Evolutionary conservation across 805 yeast species (phyloP).

Genomic region (Cephaloascus albidus): DNA sequence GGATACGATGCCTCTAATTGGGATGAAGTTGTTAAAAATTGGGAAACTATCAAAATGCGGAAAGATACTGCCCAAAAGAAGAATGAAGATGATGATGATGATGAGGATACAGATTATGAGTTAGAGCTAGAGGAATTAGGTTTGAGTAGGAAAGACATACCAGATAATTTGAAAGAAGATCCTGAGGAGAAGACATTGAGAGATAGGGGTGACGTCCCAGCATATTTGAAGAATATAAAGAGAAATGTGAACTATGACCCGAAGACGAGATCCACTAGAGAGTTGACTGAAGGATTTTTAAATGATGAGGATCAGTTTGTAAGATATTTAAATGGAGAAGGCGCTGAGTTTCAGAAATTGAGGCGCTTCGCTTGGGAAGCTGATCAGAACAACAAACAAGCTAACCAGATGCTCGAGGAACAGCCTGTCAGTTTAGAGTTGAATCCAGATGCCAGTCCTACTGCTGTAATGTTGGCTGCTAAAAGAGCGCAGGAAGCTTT

Average conservation of each 20-base stretch:
- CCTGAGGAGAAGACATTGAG: constrained; percentile 39
- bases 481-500: constrained; percentile 20
- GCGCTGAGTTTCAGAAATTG: constrained; percentile 37
- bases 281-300: constrained; percentile 18
- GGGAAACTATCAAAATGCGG: constrained; percentile 27
- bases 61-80: constrained; percentile 1
- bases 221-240: constrained; percentile 45
- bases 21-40: constrained; percentile 34
- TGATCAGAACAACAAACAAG: constrained; percentile 14
- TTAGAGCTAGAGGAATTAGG: constrained; percentile 27
- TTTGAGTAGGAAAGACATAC: constrained; percentile 15
- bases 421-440: constrained; percentile 10
- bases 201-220: constrained; percentile 70
- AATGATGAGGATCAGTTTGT: constrained; percentile 40
- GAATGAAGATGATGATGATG: constrained; percentile 4
- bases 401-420: too few relatives aligned
- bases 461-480: constrained; percentile 27
- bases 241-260: constrained; percentile 41
- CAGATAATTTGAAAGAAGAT: constrained; percentile 16
- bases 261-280: constrained; percentile 30
- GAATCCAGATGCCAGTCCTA: constrained; percentile 32
- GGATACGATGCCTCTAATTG: constrained; percentile 66
- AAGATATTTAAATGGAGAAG: constrained; percentile 47
- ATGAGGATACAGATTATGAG: constrained; percentile 28
- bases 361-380: constrained; percentile 42